Percentiles rank a stretch among this genome's conserved stretches.
Conservation (phyloP, 768 basidiomycete species). For the Paxillus involutus region DNA sequence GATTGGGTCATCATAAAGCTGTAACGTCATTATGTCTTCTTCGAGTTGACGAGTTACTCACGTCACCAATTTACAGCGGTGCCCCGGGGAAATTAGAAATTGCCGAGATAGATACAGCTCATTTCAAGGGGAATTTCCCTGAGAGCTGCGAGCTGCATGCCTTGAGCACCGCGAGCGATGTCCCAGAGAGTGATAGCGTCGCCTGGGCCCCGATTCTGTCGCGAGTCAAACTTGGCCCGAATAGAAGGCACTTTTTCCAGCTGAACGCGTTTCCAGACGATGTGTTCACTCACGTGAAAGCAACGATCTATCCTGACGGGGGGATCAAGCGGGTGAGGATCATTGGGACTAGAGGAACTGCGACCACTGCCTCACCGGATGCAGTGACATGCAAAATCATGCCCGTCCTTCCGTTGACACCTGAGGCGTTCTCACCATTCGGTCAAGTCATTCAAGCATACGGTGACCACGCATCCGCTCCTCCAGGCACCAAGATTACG, state of each 20-base stretch:
- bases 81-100: slow-evolving; percentile 69
- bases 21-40: slow-evolving; percentile 38
- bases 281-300: slow-evolving; percentile 77
- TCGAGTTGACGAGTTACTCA: neutral
- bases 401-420: slow-evolving; percentile 70
- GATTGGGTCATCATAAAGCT: slow-evolving; percentile 92
- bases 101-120: slow-evolving; percentile 88
- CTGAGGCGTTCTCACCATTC: slow-evolving; percentile 84
- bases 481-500: slow-evolving; percentile 70
- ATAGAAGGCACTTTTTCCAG: slow-evolving; percentile 88
- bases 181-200: slow-evolving; percentile 38
- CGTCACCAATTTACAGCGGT: slow-evolving; percentile 47
- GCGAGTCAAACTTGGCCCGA: slow-evolving; percentile 80
- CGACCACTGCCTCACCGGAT: slow-evolving; percentile 6
- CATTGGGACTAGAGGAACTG: slow-evolving; percentile 55
- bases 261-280: slow-evolving; percentile 60
- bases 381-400: slow-evolving; percentile 27
- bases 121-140: slow-evolving; percentile 97
- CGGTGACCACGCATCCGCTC: slow-evolving; percentile 60
- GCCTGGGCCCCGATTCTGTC: slow-evolving; percentile 77
- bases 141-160: slow-evolving; percentile 83
- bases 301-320: slow-evolving; percentile 93
- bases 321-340: slow-evolving; percentile 93
- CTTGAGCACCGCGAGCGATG: slow-evolving; percentile 30
- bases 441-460: slow-evolving; percentile 93